Evolutionary conservation across 768 basidiomycete genomes (phyloP), one percentile per base, ranked within the genome.

Genomic region (Agaricus sinodeliciosus): DNA sequence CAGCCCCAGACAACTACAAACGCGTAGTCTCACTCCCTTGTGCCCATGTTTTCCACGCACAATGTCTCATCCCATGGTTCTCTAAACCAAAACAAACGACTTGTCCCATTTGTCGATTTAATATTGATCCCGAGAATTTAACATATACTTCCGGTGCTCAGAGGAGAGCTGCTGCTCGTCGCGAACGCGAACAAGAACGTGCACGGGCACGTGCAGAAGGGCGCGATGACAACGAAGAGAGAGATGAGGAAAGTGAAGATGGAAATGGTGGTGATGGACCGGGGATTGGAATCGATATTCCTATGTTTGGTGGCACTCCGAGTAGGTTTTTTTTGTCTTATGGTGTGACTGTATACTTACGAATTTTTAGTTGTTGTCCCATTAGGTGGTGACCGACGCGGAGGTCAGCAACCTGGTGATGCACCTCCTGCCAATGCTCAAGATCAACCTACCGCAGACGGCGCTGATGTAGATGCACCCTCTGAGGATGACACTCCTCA

Each of bases 1-100:
- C 15, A 39, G 3, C 37, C 4, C 8, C 13, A 16, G 37, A 9
- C 13, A 11, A 31, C 31, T 61, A 67, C 5, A 70, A 66, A 22
- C 77, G 71, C 59, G 77, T 90, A 45, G 80, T 90, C 34, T 70
- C 81, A 2, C 76, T 91, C 8, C 89, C 89, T 3, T 91, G 89
- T 61, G 80, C 87, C 7, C 89, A 91, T 64, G 81, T 87, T 48
- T 91, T 90, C 70, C 89, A 91, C 58, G 78, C 85, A 1, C 73
- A 81, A 0, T 91, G 89, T 66, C 77, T 91, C 34, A 63, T 86
- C 9, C 89, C 89, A 1, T 91, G 89, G 89, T 91, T 91, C 65
- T 80, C 88, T 3, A 74, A 85, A 53, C 85, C 87, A 9, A 76
- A 73, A 40, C 85, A 86, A 58, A 90, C 89, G 16, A 90, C 89